Percentiles rank a stretch among this genome's conserved stretches.
Conservation (phyloP, 2,329 filamentous ascomycete genomes). For the Ramularia endophylla region DNA sequence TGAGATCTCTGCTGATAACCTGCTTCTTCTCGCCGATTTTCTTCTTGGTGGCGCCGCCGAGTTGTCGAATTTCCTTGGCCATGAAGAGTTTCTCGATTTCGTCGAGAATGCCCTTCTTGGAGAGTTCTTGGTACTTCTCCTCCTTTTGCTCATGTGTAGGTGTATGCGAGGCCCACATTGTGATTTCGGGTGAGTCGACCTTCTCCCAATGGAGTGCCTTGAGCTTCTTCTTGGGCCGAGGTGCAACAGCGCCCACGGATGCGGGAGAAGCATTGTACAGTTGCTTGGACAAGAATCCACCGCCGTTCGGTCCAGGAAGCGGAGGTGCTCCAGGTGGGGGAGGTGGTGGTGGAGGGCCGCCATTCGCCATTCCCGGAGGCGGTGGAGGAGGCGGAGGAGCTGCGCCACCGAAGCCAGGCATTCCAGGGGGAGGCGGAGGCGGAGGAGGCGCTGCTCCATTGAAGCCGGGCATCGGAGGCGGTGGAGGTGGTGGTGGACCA, state of each 20-base stretch:
- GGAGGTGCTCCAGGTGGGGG: constrained; percentile 64
- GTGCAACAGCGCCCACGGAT: constrained; percentile 67
- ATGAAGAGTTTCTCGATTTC: constrained; percentile 97
- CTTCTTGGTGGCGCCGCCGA: constrained; percentile 63
- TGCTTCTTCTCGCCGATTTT: constrained; percentile 91
- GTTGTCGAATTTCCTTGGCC: constrained; percentile 90
- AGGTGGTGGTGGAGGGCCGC: constrained; percentile 51
- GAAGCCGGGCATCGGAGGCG: constrained; percentile 41
- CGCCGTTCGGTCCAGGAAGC: constrained; percentile 50
- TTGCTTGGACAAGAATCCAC: constrained; percentile 67
- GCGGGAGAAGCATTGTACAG: constrained; percentile 50
- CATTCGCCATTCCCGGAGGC: constrained; percentile 41
- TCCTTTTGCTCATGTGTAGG: constrained; percentile 85
- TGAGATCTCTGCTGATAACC: constrained; percentile 84
- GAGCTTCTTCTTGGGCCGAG: constrained; percentile 96
- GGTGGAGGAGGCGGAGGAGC: constrained; percentile 44
- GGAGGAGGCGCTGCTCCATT: constrained; percentile 38
- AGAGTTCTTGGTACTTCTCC: constrained; percentile 91
- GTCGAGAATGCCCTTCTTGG: constrained; percentile 89
- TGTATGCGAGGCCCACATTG: constrained; percentile 84
- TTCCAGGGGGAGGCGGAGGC: constrained; percentile 28
- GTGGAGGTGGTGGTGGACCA: constrained; percentile 40
- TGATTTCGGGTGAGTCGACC: constrained; percentile 84
- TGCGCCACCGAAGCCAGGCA: constrained; percentile 37
- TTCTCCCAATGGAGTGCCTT: constrained; percentile 99